These are phyloP conservation scores for Capsicum pubescens DNA, from an alignment of 257 asterid genomes.

Conservation along the genomic window DNA sequence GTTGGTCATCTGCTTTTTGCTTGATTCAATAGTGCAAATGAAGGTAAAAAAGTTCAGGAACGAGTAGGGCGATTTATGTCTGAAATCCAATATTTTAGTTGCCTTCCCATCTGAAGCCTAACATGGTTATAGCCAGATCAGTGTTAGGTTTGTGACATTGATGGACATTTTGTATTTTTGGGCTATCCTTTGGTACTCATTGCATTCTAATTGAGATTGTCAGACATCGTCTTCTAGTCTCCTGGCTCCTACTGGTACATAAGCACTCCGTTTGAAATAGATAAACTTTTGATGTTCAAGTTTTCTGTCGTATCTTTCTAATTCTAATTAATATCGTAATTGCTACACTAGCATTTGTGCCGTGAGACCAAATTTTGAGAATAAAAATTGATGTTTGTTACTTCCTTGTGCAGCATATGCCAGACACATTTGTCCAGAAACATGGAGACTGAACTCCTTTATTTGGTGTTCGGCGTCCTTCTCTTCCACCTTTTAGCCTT, in stretches of 20 bases:
- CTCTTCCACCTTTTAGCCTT: no score
- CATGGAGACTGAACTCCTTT: conserved; percentile 28
- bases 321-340: neutral
- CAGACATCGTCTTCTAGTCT: conserved; percentile 11
- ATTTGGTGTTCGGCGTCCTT: no score
- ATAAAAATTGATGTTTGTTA: neutral
- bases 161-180: neutral
- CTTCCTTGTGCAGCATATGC: conserved; percentile 31
- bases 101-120: no score
- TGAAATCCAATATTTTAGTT: neutral
- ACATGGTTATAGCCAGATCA: neutral
- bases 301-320: neutral
- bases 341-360: neutral
- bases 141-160: neutral
- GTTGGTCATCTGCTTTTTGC: neutral
- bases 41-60: neutral
- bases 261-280: neutral
- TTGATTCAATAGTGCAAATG: conserved; percentile 2
- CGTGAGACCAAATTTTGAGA: neutral
- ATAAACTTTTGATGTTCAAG: neutral
- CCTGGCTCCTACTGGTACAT: neutral
- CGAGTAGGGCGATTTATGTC: neutral
- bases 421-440: conserved; percentile 22
- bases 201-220: neutral
- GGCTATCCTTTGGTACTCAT: neutral